Conservation (phyloP, 140 eudicot species). For the Flaveria floridana region DNA sequence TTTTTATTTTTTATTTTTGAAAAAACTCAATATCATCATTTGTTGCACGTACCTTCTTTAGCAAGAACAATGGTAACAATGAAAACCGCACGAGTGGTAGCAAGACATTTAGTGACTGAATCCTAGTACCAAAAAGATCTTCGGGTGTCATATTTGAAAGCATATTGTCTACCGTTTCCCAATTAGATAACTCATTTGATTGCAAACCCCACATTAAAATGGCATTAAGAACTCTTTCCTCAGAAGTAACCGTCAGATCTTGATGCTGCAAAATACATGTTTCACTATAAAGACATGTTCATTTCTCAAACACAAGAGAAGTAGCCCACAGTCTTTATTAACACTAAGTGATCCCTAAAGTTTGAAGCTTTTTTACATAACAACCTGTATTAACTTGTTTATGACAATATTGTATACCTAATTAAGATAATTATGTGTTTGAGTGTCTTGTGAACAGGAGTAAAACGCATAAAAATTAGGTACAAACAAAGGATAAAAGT, state of each 20-base stretch:
- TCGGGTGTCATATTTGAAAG: slow-evolving; percentile 47
- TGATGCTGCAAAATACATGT: slow-evolving; percentile 76
- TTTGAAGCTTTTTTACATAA: slow-evolving; percentile 1
- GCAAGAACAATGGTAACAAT: slow-evolving; percentile 55
- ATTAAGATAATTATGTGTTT: neutral
- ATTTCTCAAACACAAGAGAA: slow-evolving; percentile 43
- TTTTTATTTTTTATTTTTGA: neutral
- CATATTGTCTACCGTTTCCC: slow-evolving; percentile 69
- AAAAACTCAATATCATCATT: slow-evolving; percentile 25
- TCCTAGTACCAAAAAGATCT: slow-evolving; percentile 60
- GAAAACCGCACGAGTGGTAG: slow-evolving; percentile 78
- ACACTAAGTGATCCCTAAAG: slow-evolving; percentile 15
- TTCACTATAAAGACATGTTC: slow-evolving; percentile 45
- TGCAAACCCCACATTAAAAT: slow-evolving; percentile 74
- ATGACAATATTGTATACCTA: neutral
- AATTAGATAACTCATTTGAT: slow-evolving; percentile 54
- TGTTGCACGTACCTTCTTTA: slow-evolving; percentile 58
- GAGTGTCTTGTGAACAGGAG: neutral
- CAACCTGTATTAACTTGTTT: slow-evolving; percentile 6
- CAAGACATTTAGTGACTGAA: slow-evolving; percentile 48
- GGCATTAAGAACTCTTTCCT: slow-evolving; percentile 84
- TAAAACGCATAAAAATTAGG: neutral
- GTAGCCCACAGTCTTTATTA: slow-evolving; percentile 42
- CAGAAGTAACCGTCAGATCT: slow-evolving; percentile 89
- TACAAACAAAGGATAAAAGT: neutral